A percentile compares a stretch with the other conserved stretches of the same genome.
Evolutionary conservation across 768 basidiomycete genomes (phyloP).

Genomic region (Candolleomyces eurysporus): DNA sequence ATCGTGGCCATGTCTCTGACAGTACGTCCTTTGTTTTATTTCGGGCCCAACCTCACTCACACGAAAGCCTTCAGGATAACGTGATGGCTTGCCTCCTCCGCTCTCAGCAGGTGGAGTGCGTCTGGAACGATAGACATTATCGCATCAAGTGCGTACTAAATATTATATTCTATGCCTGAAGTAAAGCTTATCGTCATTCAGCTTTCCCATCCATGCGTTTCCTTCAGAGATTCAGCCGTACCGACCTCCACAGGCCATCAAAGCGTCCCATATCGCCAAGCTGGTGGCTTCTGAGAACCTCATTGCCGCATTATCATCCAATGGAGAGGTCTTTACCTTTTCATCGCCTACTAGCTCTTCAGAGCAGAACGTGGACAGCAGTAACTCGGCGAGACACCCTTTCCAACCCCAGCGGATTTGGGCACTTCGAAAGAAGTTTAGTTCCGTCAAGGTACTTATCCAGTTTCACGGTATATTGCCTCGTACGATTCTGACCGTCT

Average conservation of each 20-base stretch:
- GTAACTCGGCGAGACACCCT: slow-evolving; percentile 25
- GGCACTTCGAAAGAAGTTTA: slow-evolving; percentile 85
- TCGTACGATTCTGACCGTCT: neutral
- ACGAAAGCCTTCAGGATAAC: slow-evolving; percentile 53
- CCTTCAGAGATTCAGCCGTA: slow-evolving; percentile 76
- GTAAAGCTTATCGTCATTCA: slow-evolving; percentile 20
- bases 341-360: slow-evolving; percentile 23
- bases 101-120: slow-evolving; percentile 79
- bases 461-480: slow-evolving; percentile 7
- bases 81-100: slow-evolving; percentile 80
- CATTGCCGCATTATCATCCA: slow-evolving; percentile 79
- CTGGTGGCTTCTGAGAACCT: slow-evolving; percentile 74
- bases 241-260: slow-evolving; percentile 74
- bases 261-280: slow-evolving; percentile 72
- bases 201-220: slow-evolving; percentile 77
- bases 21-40: slow-evolving; percentile 39
- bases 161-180: neutral
- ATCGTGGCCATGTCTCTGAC: slow-evolving; percentile 74
- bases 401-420: slow-evolving; percentile 88
- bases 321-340: slow-evolving; percentile 93
- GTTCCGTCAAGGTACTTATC: slow-evolving; percentile 64
- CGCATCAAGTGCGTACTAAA: slow-evolving; percentile 60
- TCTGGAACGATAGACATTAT: slow-evolving; percentile 73
- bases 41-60: neutral
- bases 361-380: slow-evolving; percentile 27